phyloP scores from a whole-genome alignment of 1,139 yeast genomes.

The Debaryomycetaceae sp. region DNA sequence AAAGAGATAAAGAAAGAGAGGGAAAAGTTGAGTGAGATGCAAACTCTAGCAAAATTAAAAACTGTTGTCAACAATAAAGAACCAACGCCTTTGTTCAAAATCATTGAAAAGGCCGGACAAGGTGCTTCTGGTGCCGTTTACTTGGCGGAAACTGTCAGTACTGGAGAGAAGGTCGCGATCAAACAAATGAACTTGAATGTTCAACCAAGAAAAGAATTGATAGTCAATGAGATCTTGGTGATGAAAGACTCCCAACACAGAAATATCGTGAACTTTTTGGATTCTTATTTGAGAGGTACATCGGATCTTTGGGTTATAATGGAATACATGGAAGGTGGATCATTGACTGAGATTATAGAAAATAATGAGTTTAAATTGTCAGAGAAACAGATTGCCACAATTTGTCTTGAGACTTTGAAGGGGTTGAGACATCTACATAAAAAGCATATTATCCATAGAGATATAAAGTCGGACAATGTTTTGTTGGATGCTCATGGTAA shows the following conservation, averaged over 20 bases:
- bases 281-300: slow-evolving; percentile 40
- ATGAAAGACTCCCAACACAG: slow-evolving; percentile 49
- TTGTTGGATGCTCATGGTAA: slow-evolving; percentile 81
- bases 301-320: slow-evolving; percentile 80
- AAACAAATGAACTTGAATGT: slow-evolving; percentile 93
- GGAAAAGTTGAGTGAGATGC: slow-evolving; percentile 81
- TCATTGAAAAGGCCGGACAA: slow-evolving; percentile 96
- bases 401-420: slow-evolving; percentile 85
- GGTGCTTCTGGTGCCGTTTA: slow-evolving; percentile 98
- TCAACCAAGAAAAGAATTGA: slow-evolving; percentile 92
- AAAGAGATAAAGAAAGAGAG: slow-evolving; percentile 54
- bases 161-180: slow-evolving; percentile 64
- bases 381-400: slow-evolving; percentile 83
- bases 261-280: slow-evolving; percentile 46
- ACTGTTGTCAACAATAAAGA: slow-evolving; percentile 81
- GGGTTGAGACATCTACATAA: slow-evolving; percentile 90
- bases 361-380: slow-evolving; percentile 62
- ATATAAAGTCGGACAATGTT: slow-evolving; percentile 93
- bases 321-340: slow-evolving; percentile 90
- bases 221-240: slow-evolving; percentile 53
- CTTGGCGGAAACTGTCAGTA: slow-evolving; percentile 65
- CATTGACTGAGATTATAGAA: slow-evolving; percentile 84
- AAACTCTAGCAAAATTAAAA: slow-evolving; percentile 77
- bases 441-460: slow-evolving; percentile 92
- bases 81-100: slow-evolving; percentile 81